Base-by-base conservation (phyloP, 2,329 filamentous ascomycete genomes). In the Claviceps pazoutovae region DNA sequence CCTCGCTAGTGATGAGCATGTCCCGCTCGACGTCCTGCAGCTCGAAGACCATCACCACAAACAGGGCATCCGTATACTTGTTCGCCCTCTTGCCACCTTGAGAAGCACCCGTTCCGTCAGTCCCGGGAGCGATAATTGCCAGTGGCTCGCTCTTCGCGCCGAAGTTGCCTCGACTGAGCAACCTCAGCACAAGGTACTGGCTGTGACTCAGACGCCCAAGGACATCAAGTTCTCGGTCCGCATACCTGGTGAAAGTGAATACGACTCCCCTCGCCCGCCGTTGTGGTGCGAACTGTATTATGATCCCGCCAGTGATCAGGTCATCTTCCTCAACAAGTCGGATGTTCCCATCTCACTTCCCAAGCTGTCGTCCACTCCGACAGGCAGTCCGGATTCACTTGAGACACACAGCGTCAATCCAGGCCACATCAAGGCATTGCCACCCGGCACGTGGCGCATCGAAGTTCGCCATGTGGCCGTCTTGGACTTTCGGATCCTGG, bases 271-370 rank as follows among this genome's bases (percentile, higher is more conserved):
- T 7, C 66, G 73, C 16, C 74, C 75, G 16, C 70, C 73, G 4
- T 58, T 80, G n/a, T 79, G 74, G 74, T 80, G 75, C 61, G 76
- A 80, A 61, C 66, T 81, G 38, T 80, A 79, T 58, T 80, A 80
- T 57, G 75, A 80, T 61, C 76, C 78, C 16, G 67, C 71, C 55
- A 79, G 76, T 64, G 77, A 80, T 60, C 74, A 75, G 61, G 71
- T 78, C 57, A 76, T 80, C 53, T 70, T 80, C 26, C 62, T 73
- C 49, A 81, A 80, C 62, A 71, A 69, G 53, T 79, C 76, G 16
- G 74, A 79, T 39, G 68, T 74, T 2, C 76, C 77, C 44, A 73
- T 80, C 51, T 66, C 66, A 23, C 66, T 81, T 34, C 68, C 70
- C 19, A 68, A 72, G 50, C 59, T 74, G 50, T 75, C 73, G 19